Evolutionary conservation across 257 asterid species (phyloP), one percentile per base, ranked within the genome.

Genomic region (Solanum rostratum): DNA sequence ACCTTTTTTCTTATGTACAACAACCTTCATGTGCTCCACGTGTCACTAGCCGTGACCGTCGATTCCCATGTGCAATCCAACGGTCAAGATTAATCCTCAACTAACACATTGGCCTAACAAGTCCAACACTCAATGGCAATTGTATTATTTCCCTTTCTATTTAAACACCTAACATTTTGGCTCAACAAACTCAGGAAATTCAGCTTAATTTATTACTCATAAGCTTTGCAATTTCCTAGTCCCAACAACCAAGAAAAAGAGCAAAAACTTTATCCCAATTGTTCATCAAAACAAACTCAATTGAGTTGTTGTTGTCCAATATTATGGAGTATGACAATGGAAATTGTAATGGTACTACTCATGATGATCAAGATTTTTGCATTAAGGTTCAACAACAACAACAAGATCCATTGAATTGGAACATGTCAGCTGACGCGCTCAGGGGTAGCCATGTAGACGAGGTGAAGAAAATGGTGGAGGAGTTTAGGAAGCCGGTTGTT

Each of bases 181-280:
- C 82, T 70, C 84, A 84, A 37, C 90, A 79, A 85, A 82, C 86
- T 89, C 91, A 89, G 89, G 89, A 89, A 87, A 85, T 86, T 84
- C 84, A 87, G 87, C 88, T 57, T 2, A 62, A 87, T 66, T 84
- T 62, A 69, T n/a, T 66, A 15, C 49, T 74, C 66, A 33, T 27
- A 80, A 84, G 82, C 85, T 84, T 84, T 73, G 89, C 84, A 79
- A 89, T 85, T 89, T 87, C 91, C 91, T 74, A 81, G 49, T 30
- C 10, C 12, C 85, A 39, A 46, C 85, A 18, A 78, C 45, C 76
- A 30, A 60, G 24, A 22, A 60, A 60, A 24, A 20, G 9, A 41
- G 9, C 30, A 37, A 69, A 69, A 76, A 24, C 16, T 81, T 27
- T 45, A 70, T 12, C 62, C 5, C n/a, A 20, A 37, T 13, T 14